Conservation (phyloP, 805 yeast genomes). For the Zygosaccharomyces kombuchaensis region DNA sequence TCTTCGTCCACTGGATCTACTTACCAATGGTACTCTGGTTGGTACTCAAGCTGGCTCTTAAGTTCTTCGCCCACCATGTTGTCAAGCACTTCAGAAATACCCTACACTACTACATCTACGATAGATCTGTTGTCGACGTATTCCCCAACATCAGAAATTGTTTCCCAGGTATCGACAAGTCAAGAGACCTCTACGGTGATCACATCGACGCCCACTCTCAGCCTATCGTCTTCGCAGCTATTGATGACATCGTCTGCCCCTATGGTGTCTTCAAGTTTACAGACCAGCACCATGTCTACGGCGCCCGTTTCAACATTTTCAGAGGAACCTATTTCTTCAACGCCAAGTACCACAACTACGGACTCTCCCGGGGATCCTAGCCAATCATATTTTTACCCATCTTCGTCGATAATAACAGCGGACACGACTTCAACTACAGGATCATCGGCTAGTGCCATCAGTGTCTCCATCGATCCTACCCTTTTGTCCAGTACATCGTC, state of each 20-base stretch:
- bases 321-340: neutral
- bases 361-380: neutral
- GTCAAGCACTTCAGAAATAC: neutral
- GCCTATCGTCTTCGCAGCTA: neutral
- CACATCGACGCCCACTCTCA: neutral
- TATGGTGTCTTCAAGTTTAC: neutral
- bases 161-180: neutral
- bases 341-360: neutral
- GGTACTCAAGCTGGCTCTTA: slow-evolving; percentile 5
- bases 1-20: neutral
- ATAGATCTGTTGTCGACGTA: neutral
- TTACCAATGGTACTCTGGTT: slow-evolving; percentile 2
- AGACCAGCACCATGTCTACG: neutral
- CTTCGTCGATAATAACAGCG: neutral
- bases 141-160: neutral
- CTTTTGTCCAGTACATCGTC: neutral
- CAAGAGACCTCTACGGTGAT: neutral
- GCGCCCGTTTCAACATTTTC: neutral
- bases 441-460: neutral
- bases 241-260: neutral
- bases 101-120: neutral
- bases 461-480: neutral
- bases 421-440: neutral
- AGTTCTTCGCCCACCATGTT: neutral
- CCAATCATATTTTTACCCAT: neutral